phyloP scores from a whole-genome alignment of 2,329 filamentous ascomycete genomes.

The Epichloe brachyelytri region DNA sequence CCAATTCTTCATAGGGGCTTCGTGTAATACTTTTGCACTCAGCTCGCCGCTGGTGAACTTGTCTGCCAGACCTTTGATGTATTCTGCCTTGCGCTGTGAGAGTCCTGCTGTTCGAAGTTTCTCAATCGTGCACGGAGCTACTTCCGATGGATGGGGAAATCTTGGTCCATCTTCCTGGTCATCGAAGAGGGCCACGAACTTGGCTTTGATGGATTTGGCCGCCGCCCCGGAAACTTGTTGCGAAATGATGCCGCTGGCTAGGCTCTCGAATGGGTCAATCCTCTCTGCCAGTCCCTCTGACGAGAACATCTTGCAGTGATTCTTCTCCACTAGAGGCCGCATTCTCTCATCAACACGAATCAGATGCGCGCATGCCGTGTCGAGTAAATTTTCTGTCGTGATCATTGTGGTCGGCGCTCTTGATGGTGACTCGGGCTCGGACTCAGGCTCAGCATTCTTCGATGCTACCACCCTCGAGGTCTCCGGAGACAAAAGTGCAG shows the following conservation, averaged over 20 bases:
- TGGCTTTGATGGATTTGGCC: constrained; percentile 75
- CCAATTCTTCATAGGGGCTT: constrained; percentile 74
- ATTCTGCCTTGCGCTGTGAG: constrained; percentile 91
- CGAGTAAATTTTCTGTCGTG: constrained; percentile 60
- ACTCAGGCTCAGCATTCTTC: constrained; percentile 25
- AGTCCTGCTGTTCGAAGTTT: constrained; percentile 73
- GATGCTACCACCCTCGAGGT: constrained; percentile 49
- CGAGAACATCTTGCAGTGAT: constrained; percentile 70
- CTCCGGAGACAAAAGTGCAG: constrained; percentile 57
- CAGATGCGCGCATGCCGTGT: constrained; percentile 64
- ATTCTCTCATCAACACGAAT: constrained; percentile 61
- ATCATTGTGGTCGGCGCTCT: constrained; percentile 25
- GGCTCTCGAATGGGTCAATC: constrained; percentile 75
- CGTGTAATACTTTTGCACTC: constrained; percentile 60
- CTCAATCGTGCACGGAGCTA: constrained; percentile 49
- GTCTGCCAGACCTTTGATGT: constrained; percentile 71
- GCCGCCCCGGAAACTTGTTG: constrained; percentile 94
- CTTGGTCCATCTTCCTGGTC: constrained; percentile 19
- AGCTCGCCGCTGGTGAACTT: constrained; percentile 70
- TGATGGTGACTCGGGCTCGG: constrained; percentile 30
- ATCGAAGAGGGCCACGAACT: constrained; percentile 65
- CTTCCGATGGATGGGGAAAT: constrained; percentile 69
- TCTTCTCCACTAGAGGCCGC: constrained; percentile 55
- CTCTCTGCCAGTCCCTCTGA: constrained; percentile 70
- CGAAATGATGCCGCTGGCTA: constrained; percentile 81